These are phyloP conservation scores for Insectozyma bohioensis DNA, from an alignment of 1,139 yeast genomes.

Conservation along the genomic window DNA sequence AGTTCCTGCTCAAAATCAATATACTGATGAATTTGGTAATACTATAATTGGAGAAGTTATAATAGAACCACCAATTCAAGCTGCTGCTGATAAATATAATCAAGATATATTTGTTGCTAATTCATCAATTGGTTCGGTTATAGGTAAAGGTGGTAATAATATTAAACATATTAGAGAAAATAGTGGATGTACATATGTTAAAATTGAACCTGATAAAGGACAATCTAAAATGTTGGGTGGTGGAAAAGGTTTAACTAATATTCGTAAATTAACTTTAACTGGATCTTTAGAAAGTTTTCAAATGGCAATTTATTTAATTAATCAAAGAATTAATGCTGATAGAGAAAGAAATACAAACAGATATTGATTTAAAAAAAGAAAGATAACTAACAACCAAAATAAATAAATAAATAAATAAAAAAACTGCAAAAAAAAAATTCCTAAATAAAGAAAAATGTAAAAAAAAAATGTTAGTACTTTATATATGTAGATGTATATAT, in stretches of 20 bases:
- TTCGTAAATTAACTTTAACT: slow-evolving; percentile 67
- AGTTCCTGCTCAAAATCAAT: slow-evolving; percentile 35
- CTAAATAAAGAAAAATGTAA: not conserved
- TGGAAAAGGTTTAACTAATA: slow-evolving; percentile 54
- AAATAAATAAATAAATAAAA: not conserved
- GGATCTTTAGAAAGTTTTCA: slow-evolving; percentile 73
- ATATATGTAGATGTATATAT: not conserved
- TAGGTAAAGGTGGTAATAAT: slow-evolving; percentile 84
- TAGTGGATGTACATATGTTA: slow-evolving; percentile 72
- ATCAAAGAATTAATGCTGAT: slow-evolving; percentile 70
- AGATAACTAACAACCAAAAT: too few relatives aligned
- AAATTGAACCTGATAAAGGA: slow-evolving; percentile 56
- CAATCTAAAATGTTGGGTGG: slow-evolving; percentile 53
- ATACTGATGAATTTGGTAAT: slow-evolving; percentile 49
- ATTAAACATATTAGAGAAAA: slow-evolving; percentile 76
- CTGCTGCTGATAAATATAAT: slow-evolving; percentile 49
- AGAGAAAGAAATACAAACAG: slow-evolving; percentile 46
- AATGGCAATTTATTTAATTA: slow-evolving; percentile 74
- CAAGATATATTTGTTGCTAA: slow-evolving; percentile 79
- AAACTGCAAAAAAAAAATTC: not conserved
- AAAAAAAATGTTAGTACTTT: not conserved
- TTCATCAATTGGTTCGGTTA: slow-evolving; percentile 77
- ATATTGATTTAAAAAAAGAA: slow-evolving; percentile 2
- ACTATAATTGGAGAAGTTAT: slow-evolving; percentile 46
- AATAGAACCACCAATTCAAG: slow-evolving; percentile 39